Evolutionary conservation across 225 moss, liverwort and hornwort genomes (phyloP), one percentile per base, ranked within the genome.

Genomic region (Neckera pumila): DNA sequence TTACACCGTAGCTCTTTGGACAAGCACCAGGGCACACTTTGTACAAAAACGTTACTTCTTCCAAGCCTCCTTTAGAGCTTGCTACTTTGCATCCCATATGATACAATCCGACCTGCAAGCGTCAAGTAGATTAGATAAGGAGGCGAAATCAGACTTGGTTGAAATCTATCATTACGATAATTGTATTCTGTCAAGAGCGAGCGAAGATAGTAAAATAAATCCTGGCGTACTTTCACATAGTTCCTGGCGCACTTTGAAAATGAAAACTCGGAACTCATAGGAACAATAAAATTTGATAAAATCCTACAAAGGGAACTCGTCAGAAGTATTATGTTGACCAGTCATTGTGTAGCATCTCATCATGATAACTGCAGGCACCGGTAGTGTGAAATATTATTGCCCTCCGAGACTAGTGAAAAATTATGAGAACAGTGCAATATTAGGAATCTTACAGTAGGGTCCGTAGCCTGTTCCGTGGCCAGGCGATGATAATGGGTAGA

Each of bases 401-500:
- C 79, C 59, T 66, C 36, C 23, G 64, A 67, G 40, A 73, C 26
- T 57, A 76, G 16, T 30, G 51, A 80, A 85, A 82, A 54, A 80
- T 26, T 11, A 66, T 38, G 67, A 77, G 62, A 70, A 69, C 23
- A n/a, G 80, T 17, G 58, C 31, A 49, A 74, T 63, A 84, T 79
- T 58, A 49, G 74, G 77, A 54, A 79, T 90, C 94, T 88, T 93
- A 99, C 99, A 85, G 90, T 91, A 63, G 94, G 82, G 74, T 97
- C 95, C 28, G 90, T 79, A 53, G 92, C 92, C 84, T 95, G 96
- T 53, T 96, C 94, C 26, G 94, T 91, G 34, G 99, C 97, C 86
- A 99, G 97, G 60, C 96, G 96, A 90, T 99, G 99, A 89, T 99
- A 99, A 85, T 99, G 99, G 36, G 99, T 99, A 69, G 99, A 96